Percentiles rank a stretch among this genome's conserved stretches.
Conservation (phyloP, 164 flowering plant genomes). For the Liriodendron chinense region DNA sequence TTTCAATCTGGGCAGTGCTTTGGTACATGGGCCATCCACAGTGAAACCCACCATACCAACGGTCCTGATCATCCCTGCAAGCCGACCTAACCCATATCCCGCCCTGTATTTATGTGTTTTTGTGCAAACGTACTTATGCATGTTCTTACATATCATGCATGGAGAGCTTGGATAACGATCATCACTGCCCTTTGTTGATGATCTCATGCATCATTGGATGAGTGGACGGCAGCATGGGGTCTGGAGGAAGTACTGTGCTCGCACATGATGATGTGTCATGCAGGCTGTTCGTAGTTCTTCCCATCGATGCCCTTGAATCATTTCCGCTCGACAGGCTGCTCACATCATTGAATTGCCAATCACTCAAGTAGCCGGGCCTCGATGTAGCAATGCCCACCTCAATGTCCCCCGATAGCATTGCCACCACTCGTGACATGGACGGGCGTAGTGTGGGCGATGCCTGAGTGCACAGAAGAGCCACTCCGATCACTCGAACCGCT, state of each 20-base stretch:
- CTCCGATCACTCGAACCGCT: conserved; percentile 9
- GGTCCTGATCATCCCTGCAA: too few species aligned
- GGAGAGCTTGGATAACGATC: background rate
- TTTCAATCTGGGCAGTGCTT: too few species aligned
- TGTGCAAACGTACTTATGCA: too few species aligned
- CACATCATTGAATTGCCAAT: conserved; percentile 9
- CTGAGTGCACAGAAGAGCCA: conserved; percentile 12
- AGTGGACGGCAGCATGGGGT: background rate
- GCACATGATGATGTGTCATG: background rate
- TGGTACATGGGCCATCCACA: too few species aligned
- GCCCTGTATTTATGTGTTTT: background rate
- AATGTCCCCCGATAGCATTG: conserved; percentile 9
- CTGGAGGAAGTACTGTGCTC: background rate
- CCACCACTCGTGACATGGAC: conserved; percentile 11
- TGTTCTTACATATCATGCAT: too few species aligned
- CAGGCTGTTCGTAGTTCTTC: background rate
- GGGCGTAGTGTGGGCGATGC: conserved; percentile 14
- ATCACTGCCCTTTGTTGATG: background rate
- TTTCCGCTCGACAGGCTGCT: background rate
- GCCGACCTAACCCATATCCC: too few species aligned
- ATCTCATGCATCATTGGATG: background rate
- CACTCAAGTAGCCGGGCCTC: conserved; percentile 9
- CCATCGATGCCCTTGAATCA: background rate
- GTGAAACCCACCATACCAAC: too few species aligned
- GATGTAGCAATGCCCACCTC: conserved; percentile 5